Evolutionary conservation across 768 basidiomycete genomes (phyloP).

Genomic region (Boletus rubroflammeus): DNA sequence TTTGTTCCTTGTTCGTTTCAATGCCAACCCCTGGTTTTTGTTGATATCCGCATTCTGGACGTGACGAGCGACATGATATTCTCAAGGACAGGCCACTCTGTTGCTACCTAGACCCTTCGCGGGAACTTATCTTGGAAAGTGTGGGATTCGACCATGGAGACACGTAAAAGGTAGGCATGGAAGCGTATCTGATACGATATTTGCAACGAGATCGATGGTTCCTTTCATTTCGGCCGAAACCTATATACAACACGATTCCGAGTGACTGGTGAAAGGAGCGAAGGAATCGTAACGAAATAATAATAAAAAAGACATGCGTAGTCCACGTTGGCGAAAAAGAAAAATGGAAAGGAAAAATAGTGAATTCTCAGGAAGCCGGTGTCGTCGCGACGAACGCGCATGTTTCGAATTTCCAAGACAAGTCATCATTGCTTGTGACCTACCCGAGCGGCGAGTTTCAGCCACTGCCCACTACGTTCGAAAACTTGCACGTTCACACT

Average conservation of each 20-base stretch:
- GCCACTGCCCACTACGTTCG: not conserved
- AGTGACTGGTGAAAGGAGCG: not conserved
- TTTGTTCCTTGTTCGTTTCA: not conserved
- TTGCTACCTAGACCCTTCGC: not conserved
- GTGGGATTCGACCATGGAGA: slow-evolving; percentile 3
- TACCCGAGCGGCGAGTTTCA: slow-evolving; percentile 4
- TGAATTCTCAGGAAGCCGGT: not conserved
- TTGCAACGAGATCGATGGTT: not conserved
- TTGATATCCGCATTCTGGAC: not conserved
- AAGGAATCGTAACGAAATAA: not conserved
- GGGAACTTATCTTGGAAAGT: not conserved
- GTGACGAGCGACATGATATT: not conserved
- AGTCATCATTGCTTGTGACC: not conserved
- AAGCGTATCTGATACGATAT: not conserved
- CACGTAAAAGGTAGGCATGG: slow-evolving; percentile 2
- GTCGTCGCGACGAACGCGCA: not conserved
- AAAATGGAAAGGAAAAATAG: not conserved
- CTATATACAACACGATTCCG: not conserved
- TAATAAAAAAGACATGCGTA: not conserved
- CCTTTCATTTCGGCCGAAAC: not conserved
- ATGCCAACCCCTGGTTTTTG: not conserved
- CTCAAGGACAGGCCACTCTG: not conserved
- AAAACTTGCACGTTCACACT: not conserved
- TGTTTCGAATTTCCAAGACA: slow-evolving; percentile 10
- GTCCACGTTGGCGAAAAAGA: not conserved